Base-by-base conservation (phyloP, 352 stramenopile genomes). In the Globisporangium canariense region DNA sequence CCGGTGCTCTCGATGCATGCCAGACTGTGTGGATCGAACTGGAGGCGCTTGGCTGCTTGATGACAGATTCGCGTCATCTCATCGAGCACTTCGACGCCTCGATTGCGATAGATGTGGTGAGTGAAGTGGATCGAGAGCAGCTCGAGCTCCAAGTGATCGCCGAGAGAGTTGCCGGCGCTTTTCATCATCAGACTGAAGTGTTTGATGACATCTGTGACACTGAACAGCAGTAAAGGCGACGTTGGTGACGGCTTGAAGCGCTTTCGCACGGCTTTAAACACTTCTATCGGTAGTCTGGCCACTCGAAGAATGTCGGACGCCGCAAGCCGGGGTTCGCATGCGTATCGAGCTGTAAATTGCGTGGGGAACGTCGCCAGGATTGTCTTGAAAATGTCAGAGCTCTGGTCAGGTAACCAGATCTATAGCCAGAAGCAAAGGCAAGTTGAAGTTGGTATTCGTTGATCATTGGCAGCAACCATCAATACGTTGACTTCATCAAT, bases 171-270 rank as follows among this genome's bases (percentile, higher is more conserved):
- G 11, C 61, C 22, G 0, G 79, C 78, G 20, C 71, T 60, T 49
- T 78, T 87, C 74, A 87, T 73, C n/a, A 89, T 43, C 11, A 76
- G 74, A 16, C 66, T 73, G 10, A 86, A 78, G 22, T 77, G 67
- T 13, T 67, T 83, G 9, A 88, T 47, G 14, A 88, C 71, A 9
- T 78, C 79, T 9, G 62, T 71, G 0, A 84, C 25, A 28, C 70
- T 81, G 16, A 89, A 74, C 28, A 86, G 54, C 34, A 85, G 65
- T 50, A 84, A 59, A 8, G 76, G 80, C 6, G 76, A 10, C 18
- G 60, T 11, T 2, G 60, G 54, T 16, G 76, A 74, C 34, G 75
- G 55, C 41, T 74, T 75, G 54, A 78, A 69, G 11, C 57, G 45
- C 34, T 69, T 70, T 6, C 66, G 68, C 5, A 66, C 47, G 0